These are phyloP conservation scores for Gnomoniopsis smithogilvyi DNA, from an alignment of 2,329 filamentous ascomycete species.

Conservation along the genomic window DNA sequence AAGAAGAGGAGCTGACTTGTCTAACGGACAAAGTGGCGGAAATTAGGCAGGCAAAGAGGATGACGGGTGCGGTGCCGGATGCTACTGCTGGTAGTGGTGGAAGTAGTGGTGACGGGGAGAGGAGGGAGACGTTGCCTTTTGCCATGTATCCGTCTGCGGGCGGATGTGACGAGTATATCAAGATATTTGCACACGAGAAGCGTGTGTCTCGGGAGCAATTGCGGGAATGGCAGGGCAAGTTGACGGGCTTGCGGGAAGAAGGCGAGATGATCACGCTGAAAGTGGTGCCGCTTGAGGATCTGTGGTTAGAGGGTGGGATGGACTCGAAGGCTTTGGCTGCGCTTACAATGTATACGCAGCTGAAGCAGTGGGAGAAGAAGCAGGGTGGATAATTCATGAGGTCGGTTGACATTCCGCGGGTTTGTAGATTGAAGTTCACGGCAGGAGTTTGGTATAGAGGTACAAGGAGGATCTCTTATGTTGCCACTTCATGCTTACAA, in stretches of 20 bases:
- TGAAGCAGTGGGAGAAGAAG: conserved; percentile 41
- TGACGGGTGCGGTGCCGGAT: conserved; percentile 21
- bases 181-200: conserved; percentile 55
- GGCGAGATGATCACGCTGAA: conserved; percentile 63
- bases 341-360: conserved; percentile 40
- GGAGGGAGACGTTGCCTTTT: conserved; percentile 35
- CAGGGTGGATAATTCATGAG: background rate
- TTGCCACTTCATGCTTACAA: background rate
- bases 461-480: too few relatives aligned
- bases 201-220: conserved; percentile 47
- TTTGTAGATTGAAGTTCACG: too few relatives aligned
- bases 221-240: conserved; percentile 51
- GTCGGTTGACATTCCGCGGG: background rate
- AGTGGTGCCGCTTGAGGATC: conserved; percentile 51
- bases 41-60: conserved; percentile 40
- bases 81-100: background rate
- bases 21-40: conserved; percentile 39
- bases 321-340: conserved; percentile 60
- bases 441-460: too few relatives aligned
- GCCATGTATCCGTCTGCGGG: conserved; percentile 58
- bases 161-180: conserved; percentile 59
- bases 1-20: conserved; percentile 42
- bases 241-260: conserved; percentile 55
- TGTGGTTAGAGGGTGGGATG: conserved; percentile 55
- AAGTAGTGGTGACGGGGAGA: conserved; percentile 6